Conservation (phyloP, 140 eudicot species). For the Oenanthe javanica region DNA sequence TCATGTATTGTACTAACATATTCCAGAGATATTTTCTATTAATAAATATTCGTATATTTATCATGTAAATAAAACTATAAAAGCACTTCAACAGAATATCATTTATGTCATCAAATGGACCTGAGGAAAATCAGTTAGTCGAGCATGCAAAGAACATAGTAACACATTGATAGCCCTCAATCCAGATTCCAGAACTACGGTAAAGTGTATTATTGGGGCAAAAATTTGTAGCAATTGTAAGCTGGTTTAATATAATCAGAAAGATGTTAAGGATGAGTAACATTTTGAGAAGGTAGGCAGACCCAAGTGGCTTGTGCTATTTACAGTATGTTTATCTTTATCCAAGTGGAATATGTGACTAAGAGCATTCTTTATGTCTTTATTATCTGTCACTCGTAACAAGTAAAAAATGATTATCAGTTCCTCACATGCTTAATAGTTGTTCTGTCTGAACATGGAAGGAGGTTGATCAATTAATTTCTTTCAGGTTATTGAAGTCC, state of each 20-base stretch:
- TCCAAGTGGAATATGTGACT: neutral
- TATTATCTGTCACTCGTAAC: neutral
- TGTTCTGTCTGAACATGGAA: neutral
- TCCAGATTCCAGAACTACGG: neutral
- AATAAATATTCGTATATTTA: neutral
- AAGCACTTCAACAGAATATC: neutral
- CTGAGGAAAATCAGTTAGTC: neutral
- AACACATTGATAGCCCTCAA: neutral
- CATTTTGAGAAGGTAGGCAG: neutral
- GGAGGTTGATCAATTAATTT: neutral
- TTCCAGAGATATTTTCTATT: neutral
- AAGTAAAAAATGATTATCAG: neutral
- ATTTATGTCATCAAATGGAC: neutral
- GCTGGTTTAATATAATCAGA: neutral
- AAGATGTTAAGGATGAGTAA: neutral
- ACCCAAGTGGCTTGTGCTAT: neutral
- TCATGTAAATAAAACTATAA: neutral
- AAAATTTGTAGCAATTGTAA: neutral
- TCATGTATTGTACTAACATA: neutral
- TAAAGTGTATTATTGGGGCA: neutral
- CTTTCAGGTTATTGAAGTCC: neutral
- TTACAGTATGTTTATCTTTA: neutral
- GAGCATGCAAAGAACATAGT: neutral
- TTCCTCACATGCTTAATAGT: neutral
- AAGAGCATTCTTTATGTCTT: neutral